Conservation (phyloP, 805 yeast genomes). For the Yarrowia sp. region DNA sequence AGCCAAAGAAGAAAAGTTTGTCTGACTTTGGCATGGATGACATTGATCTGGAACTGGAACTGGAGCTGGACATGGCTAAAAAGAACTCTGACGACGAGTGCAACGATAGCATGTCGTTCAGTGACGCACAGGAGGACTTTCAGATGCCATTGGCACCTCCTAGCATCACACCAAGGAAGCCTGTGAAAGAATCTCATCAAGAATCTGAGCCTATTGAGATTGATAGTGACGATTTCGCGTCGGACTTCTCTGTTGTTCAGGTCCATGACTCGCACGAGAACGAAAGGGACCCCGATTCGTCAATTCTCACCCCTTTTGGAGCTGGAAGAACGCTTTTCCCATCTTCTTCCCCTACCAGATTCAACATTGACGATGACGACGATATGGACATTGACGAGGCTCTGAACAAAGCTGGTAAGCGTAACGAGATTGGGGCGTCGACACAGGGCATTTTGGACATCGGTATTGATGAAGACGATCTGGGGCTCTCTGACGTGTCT, state of each 20-base stretch:
- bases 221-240: conserved; percentile 32
- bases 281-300: conserved; percentile 7
- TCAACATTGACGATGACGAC: conserved; percentile 12
- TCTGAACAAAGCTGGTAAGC: not conserved
- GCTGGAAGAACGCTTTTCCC: conserved; percentile 13
- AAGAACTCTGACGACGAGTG: conserved; percentile 6
- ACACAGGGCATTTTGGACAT: conserved; percentile 27
- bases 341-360: conserved; percentile 5
- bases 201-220: conserved; percentile 32
- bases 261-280: not conserved
- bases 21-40: conserved; percentile 12
- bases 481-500: not conserved
- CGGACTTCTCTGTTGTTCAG: conserved; percentile 14
- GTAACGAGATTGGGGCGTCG: conserved; percentile 12
- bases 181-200: not conserved
- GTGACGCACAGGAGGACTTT: conserved; percentile 10
- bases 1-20: not conserved
- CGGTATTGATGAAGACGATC: not conserved
- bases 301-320: conserved; percentile 15
- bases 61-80: conserved; percentile 9
- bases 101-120: conserved; percentile 14
- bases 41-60: conserved; percentile 20
- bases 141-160: conserved; percentile 2
- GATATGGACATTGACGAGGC: conserved; percentile 6
- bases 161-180: not conserved